These are phyloP conservation scores for Rhytidiadelphus loreus DNA, from an alignment of 225 moss, liverwort and hornwort genomes.

Conservation along the genomic window DNA sequence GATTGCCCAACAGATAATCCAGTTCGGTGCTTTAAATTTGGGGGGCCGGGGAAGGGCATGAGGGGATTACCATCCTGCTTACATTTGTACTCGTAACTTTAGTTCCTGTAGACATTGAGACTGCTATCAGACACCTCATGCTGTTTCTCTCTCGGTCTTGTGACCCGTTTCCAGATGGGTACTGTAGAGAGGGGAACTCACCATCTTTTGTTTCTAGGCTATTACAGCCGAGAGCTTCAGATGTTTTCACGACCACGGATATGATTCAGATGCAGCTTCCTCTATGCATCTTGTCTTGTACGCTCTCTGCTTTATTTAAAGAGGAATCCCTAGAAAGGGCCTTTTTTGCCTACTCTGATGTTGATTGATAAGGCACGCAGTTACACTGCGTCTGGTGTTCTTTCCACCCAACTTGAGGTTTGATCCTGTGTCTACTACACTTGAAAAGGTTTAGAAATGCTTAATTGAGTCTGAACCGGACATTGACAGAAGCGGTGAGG, in stretches of 20 bases:
- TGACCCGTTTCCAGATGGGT: conserved; percentile 1
- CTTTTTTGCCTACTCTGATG: neutral
- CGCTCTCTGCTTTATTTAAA: conserved; percentile 5
- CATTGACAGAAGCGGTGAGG: neutral
- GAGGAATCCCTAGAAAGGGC: neutral
- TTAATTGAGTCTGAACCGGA: neutral
- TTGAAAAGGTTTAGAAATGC: too few species aligned
- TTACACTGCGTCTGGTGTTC: neutral
- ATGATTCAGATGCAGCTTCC: conserved; percentile 3
- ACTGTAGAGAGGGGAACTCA: neutral
- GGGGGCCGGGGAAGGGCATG: neutral
- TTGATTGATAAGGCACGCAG: neutral
- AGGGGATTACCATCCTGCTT: neutral
- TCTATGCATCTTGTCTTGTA: conserved; percentile 4
- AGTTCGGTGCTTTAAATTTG: neutral
- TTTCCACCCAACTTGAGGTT: neutral
- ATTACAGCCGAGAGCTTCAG: neutral
- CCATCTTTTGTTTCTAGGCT: neutral
- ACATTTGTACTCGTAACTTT: conserved; percentile 47
- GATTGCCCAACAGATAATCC: neutral
- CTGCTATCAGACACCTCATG: conserved; percentile 2
- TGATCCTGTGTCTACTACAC: neutral
- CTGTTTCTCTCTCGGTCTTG: neutral
- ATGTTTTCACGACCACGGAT: conserved; percentile 1
- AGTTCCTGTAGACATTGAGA: conserved; percentile 23